phyloP scores from a whole-genome alignment of 305 asterid genomes.

The Fraxinus sp. region DNA sequence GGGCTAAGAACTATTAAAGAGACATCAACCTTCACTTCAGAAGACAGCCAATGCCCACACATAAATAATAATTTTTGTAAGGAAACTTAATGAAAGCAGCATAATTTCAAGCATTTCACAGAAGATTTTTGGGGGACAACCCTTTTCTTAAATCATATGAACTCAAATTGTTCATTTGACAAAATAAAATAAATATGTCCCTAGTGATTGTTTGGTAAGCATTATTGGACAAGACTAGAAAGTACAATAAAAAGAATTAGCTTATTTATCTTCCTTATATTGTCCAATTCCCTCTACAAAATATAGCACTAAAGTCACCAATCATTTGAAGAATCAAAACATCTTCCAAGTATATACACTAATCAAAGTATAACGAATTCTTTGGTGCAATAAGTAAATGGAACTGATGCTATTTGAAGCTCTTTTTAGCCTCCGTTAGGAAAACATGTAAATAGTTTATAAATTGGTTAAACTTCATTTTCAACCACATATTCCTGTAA shows the following conservation, averaged over 20 bases:
- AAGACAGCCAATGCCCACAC: not conserved
- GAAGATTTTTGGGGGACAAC: not conserved
- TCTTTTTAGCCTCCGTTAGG: no score
- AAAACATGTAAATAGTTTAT: no score
- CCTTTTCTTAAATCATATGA: not conserved
- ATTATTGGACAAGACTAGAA: not conserved
- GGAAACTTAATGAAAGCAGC: not conserved
- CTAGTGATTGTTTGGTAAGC: not conserved
- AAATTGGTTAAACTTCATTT: no score
- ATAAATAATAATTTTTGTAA: not conserved
- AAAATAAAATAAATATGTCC: no score
- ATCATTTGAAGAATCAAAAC: not conserved
- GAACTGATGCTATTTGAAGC: no score
- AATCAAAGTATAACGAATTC: not conserved
- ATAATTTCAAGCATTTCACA: not conserved
- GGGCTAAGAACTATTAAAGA: not conserved
- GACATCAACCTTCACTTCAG: not conserved
- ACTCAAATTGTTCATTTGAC: not conserved
- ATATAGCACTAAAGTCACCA: not conserved
- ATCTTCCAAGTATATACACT: not conserved
- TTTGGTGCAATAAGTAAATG: not conserved
- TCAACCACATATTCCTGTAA: no score
- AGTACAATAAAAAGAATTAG: not conserved
- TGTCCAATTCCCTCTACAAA: not conserved
- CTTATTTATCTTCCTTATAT: not conserved